These are phyloP conservation scores for Calocybe indica DNA, from an alignment of 768 basidiomycete species.

Conservation along the genomic window DNA sequence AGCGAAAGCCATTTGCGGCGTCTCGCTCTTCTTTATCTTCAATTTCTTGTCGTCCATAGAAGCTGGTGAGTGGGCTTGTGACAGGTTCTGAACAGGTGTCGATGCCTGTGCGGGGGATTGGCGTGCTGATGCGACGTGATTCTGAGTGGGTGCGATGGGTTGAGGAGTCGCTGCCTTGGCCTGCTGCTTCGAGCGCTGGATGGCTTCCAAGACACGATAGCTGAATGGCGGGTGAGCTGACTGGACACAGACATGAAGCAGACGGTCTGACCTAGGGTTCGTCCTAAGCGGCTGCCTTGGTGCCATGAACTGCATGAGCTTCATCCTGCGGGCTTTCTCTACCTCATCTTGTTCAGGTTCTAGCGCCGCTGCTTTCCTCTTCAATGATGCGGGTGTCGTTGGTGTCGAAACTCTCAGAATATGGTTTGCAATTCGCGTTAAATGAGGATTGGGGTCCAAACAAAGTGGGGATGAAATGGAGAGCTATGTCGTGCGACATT, in stretches of 20 bases:
- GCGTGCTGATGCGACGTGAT: slow-evolving; percentile 8
- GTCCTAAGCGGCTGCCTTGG: slow-evolving; percentile 46
- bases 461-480: slow-evolving; percentile 74
- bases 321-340: slow-evolving; percentile 64
- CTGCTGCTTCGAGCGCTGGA: slow-evolving; percentile 24
- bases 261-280: slow-evolving; percentile 40
- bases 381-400: slow-evolving; percentile 65
- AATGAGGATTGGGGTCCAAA: slow-evolving; percentile 72
- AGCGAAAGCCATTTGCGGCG: slow-evolving; percentile 20
- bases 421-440: slow-evolving; percentile 72
- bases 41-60: slow-evolving; percentile 23
- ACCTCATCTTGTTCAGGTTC: slow-evolving; percentile 75
- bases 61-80: slow-evolving; percentile 25
- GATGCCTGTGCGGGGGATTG: slow-evolving; percentile 20
- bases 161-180: slow-evolving; percentile 17
- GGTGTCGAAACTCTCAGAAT: slow-evolving; percentile 69
- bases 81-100: slow-evolving; percentile 21
- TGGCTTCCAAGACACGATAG: slow-evolving; percentile 52
- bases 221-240: slow-evolving; percentile 22
- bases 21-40: slow-evolving; percentile 15
- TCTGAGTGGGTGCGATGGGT: slow-evolving; percentile 13
- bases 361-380: slow-evolving; percentile 65
- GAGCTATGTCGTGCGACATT: slow-evolving; percentile 35
- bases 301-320: slow-evolving; percentile 78
- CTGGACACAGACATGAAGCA: slow-evolving; percentile 2